phyloP scores from a whole-genome alignment of 1,139 yeast species.

The Zygosaccharomyces pseudobailii region DNA sequence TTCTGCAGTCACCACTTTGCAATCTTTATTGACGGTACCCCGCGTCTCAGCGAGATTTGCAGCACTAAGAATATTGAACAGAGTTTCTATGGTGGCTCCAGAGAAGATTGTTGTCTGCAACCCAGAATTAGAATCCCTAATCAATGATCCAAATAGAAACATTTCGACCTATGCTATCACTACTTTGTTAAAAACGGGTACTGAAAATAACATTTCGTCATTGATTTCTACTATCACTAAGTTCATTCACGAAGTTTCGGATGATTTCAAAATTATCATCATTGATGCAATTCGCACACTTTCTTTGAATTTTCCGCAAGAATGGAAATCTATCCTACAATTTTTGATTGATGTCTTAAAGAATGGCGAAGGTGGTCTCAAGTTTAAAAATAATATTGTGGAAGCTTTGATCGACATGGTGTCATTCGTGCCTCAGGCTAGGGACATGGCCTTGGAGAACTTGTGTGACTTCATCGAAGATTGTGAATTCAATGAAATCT shows the following conservation, averaged over 20 bases:
- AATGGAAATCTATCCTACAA: conserved; percentile 74
- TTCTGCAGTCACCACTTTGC: conserved; percentile 65
- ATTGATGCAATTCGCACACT: conserved; percentile 91
- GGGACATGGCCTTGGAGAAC: conserved; percentile 78
- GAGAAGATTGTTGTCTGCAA: conserved; percentile 70
- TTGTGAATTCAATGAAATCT: conserved; percentile 91
- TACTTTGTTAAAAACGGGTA: conserved; percentile 90
- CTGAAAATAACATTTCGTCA: conserved; percentile 84
- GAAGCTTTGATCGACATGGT: conserved; percentile 91
- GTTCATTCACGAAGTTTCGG: conserved; percentile 90
- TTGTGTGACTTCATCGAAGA: conserved; percentile 97
- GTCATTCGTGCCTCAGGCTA: conserved; percentile 80
- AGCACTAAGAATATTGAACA: conserved; percentile 84
- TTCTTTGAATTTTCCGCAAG: conserved; percentile 89
- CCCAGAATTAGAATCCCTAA: conserved; percentile 76
- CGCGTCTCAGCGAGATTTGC: conserved; percentile 88
- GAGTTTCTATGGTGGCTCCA: conserved; percentile 77
- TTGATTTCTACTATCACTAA: conserved; percentile 82
- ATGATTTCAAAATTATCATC: conserved; percentile 90
- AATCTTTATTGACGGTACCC: conserved; percentile 78
- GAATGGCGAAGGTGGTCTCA: conserved; percentile 79
- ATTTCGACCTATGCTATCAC: conserved; percentile 98
- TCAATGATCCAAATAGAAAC: conserved; percentile 83
- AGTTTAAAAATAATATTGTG: conserved; percentile 79
- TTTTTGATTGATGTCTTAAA: conserved; percentile 82